phyloP scores from a whole-genome alignment of 202 grass and related monocot species.

The Carex sylvatica region DNA sequence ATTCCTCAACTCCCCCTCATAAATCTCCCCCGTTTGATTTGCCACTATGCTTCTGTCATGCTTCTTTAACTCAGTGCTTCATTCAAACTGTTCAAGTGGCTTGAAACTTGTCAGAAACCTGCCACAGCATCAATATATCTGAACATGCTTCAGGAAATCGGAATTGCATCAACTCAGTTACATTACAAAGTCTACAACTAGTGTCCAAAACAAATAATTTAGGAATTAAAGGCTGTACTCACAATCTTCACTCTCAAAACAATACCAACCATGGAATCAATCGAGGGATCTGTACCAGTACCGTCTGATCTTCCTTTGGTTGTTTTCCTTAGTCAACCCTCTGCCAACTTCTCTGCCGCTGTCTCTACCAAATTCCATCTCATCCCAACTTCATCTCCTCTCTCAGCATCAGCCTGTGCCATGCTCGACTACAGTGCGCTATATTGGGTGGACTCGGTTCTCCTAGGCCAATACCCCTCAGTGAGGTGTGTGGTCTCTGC shows the following conservation, averaged over 20 bases:
- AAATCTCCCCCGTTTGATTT: too few species aligned
- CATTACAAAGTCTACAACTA: not conserved
- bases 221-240: not conserved
- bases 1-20: too few species aligned
- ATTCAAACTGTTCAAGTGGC: too few species aligned
- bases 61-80: too few species aligned
- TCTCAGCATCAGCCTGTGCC: not conserved
- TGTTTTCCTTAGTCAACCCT: slow-evolving; percentile 3
- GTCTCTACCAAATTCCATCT: slow-evolving; percentile 18
- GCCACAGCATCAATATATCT: not conserved
- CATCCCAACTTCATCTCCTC: not conserved
- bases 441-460: slow-evolving; percentile 7
- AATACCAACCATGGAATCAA: not conserved
- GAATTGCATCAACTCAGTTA: not conserved
- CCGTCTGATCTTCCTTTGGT: not conserved
- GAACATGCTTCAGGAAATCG: not conserved
- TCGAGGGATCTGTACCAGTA: too few species aligned
- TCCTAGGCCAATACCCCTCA: slow-evolving; percentile 1
- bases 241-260: not conserved
- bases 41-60: too few species aligned
- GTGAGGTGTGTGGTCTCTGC: slow-evolving; percentile 30
- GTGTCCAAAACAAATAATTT: not conserved
- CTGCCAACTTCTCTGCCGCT: not conserved
- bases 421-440: not conserved
- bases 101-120: not conserved